A percentile compares a stretch with the other conserved stretches of the same genome.
These are phyloP conservation scores for Candida peoriensis DNA, from an alignment of 805 yeast genomes.

Conservation along the genomic window DNA sequence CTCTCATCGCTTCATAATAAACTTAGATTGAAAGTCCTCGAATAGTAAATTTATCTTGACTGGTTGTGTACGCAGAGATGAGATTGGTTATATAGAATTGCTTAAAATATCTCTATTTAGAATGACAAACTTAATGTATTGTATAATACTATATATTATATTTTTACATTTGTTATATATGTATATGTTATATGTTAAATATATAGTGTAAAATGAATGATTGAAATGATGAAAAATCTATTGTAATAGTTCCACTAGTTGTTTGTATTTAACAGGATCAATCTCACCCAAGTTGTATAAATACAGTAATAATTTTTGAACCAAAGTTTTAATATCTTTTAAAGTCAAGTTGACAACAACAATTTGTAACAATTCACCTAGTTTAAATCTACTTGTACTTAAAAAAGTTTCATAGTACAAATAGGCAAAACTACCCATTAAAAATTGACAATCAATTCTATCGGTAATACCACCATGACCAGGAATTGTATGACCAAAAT, in stretches of 20 bases:
- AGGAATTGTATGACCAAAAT: constrained; percentile 97
- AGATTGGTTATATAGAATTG: not conserved
- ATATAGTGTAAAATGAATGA: too few species aligned
- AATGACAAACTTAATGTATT: not conserved
- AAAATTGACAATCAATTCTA: constrained; percentile 94
- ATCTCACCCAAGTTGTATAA: constrained; percentile 36
- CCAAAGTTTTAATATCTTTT: constrained; percentile 59
- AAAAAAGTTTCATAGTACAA: constrained; percentile 91
- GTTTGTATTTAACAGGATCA: constrained; percentile 28
- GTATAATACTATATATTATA: too few species aligned
- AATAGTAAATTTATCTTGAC: too few species aligned
- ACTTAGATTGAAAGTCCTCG: not conserved
- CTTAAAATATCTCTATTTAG: not conserved
- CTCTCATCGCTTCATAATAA: too few species aligned
- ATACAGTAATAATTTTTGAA: constrained; percentile 42
- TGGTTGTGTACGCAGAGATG: not conserved
- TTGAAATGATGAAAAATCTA: too few species aligned
- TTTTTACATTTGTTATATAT: too few species aligned
- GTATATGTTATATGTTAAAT: too few species aligned
- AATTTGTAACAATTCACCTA: constrained; percentile 70
- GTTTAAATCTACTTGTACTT: constrained; percentile 63
- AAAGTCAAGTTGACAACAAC: constrained; percentile 66
- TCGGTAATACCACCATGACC: constrained; percentile 99
- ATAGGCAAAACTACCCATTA: constrained; percentile 95
- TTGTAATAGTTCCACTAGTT: constrained; percentile 18